Evolutionary conservation across 306 rosid species (phyloP).

Genomic region (Trifolium subterraneum): DNA sequence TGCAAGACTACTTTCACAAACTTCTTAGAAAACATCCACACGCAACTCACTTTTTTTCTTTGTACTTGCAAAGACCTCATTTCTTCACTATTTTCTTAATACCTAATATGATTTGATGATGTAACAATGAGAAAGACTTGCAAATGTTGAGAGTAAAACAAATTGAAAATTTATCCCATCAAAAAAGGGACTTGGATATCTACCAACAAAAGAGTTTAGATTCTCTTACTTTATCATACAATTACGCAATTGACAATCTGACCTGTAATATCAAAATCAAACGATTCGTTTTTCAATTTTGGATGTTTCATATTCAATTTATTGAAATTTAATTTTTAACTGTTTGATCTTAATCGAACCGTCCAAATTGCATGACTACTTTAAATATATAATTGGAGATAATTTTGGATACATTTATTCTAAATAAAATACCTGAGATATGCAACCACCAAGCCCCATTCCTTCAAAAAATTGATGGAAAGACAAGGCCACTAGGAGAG

Average conservation of each 20-base stretch:
- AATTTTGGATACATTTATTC: background rate
- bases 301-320: background rate
- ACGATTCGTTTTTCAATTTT: background rate
- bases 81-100: background rate
- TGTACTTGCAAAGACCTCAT: background rate
- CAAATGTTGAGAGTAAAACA: background rate
- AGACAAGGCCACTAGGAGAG: conserved; percentile 73
- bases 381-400: background rate
- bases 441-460: conserved; percentile 92
- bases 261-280: background rate
- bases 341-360: background rate
- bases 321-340: background rate
- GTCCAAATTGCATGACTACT: background rate
- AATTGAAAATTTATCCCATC: background rate
- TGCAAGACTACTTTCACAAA: conserved; percentile 34
- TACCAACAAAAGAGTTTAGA: background rate
- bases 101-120: conserved; percentile 1
- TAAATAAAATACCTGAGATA: conserved; percentile 63
- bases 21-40: background rate
- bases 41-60: conserved; percentile 30
- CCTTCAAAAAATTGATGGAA: conserved; percentile 95
- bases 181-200: background rate
- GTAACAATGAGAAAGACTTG: background rate
- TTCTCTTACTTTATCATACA: background rate
- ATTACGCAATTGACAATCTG: background rate